A percentile compares a stretch with the other conserved stretches of the same genome.
These are phyloP conservation scores for Nectriaceae sp. DNA, from an alignment of 2,329 filamentous ascomycete species.

Conservation along the genomic window DNA sequence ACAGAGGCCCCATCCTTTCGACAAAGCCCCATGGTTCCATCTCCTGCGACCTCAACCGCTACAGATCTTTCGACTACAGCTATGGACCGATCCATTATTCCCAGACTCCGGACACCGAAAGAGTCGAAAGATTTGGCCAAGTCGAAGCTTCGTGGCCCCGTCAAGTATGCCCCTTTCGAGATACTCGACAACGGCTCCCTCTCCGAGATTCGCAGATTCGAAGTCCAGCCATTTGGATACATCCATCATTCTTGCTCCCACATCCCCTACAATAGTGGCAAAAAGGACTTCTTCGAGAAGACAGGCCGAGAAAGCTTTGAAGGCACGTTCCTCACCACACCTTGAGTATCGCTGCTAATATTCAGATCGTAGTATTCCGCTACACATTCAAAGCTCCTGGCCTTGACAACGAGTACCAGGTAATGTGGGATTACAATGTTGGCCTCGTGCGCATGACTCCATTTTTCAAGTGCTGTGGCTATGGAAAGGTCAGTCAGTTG, in stretches of 20 bases:
- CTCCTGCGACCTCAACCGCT: constrained; percentile 14
- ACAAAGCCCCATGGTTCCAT: constrained; percentile 37
- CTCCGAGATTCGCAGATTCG: constrained; percentile 61
- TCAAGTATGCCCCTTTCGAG: constrained; percentile 78
- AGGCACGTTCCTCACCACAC: constrained; percentile 53
- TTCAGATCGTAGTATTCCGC: constrained; percentile 29
- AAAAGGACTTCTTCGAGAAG: constrained; percentile 84
- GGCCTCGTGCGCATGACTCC: constrained; percentile 92
- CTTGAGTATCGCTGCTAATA: background rate
- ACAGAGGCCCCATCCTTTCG: constrained; percentile 35
- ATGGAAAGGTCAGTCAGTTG: constrained; percentile 69
- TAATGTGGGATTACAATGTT: constrained; percentile 98
- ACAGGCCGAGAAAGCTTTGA: constrained; percentile 88
- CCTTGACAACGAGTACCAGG: constrained; percentile 66
- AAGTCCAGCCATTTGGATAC: constrained; percentile 64
- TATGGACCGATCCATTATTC: constrained; percentile 14
- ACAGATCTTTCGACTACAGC: constrained; percentile 9
- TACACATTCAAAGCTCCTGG: constrained; percentile 77
- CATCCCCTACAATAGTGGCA: constrained; percentile 93
- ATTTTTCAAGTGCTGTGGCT: constrained; percentile 88
- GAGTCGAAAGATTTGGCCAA: constrained; percentile 51
- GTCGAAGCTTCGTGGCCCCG: constrained; percentile 62
- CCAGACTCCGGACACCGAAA: constrained; percentile 39
- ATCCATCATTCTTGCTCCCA: constrained; percentile 67
- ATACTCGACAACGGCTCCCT: constrained; percentile 58